Base-by-base conservation (phyloP, 495 filamentous ascomycete genomes). In the Tuber melanosporum region DNA sequence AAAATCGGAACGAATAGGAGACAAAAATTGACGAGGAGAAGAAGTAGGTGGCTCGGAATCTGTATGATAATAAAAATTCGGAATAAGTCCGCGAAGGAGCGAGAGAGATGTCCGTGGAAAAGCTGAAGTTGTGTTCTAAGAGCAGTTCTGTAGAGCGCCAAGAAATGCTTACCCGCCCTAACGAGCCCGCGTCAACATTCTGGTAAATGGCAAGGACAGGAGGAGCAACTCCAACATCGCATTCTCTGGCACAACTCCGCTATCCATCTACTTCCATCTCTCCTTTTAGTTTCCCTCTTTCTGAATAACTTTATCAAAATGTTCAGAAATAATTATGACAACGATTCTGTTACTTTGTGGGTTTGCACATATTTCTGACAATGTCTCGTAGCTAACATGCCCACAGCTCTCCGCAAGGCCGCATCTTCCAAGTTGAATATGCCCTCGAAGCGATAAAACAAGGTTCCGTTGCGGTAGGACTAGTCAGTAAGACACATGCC, bases 311-410 rank as follows among this genome's bases (percentile, higher is more conserved):
- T 76, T 87, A 90, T 84, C 77, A 70, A 80, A 76, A 99, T 99
- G 95, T 99, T 99, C 88, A 90, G 95, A 86, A 99, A 99, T 88
- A 98, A 98, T 87, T 99, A 99, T 89, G 95, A 99, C 87, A 99
- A 98, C 89, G 95, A 99, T 87, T 94, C 94, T 47, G 95, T 99
- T 86, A 99, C 95, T 87, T 99, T 98, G 94, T 98, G 89, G 86
- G 89, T 85, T 80, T 75, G 62, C 49, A 32, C 36, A 42, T 46
- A 20, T 46, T 75, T 41, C 42, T 39, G 14, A 46, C 36, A 70
- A 80, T 32, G 42, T 71, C 62, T 74, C 26, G 17, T 66, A 26
- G 72, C 78, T 80, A 74, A 78, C 76, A 32, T 43, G 57, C 42
- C 71, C n/a, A 22, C 32, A 98, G 94, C 91, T 99, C 95, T 76